Percentiles rank a stretch among this genome's conserved stretches.
Evolutionary conservation across 768 basidiomycete species (phyloP).

Genomic region (Pseudohyphozyma bogoriensis): DNA sequence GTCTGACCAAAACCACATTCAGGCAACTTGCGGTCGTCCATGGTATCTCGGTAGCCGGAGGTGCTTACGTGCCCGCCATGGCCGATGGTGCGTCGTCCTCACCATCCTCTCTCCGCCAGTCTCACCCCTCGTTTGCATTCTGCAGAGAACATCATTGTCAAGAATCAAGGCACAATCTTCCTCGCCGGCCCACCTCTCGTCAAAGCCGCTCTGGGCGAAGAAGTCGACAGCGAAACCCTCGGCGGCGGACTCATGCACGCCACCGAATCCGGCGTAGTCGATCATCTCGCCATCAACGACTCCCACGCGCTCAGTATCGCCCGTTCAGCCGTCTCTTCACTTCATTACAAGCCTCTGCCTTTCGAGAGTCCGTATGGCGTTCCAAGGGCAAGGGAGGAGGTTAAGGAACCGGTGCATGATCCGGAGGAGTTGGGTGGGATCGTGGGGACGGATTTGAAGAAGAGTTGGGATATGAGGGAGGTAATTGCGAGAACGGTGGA

Average conservation of each 20-base stretch:
- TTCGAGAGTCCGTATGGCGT: background rate
- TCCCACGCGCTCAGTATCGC: conserved; percentile 75
- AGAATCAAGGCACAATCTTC: conserved; percentile 86
- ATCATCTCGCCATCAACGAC: conserved; percentile 74
- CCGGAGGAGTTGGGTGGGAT: conserved; percentile 78
- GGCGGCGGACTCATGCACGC: conserved; percentile 89
- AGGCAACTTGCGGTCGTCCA: conserved; percentile 80
- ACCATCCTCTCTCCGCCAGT: background rate
- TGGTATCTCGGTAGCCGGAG: conserved; percentile 83
- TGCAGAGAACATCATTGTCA: conserved; percentile 61
- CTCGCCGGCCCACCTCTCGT: conserved; percentile 89
- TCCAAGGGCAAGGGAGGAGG: background rate
- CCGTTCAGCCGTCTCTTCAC: conserved; percentile 58
- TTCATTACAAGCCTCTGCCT: background rate
- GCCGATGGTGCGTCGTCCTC: conserved; percentile 54
- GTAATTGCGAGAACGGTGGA: conserved; percentile 86
- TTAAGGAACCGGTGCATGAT: conserved; percentile 69
- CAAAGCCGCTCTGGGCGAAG: conserved; percentile 87
- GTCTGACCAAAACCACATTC: background rate
- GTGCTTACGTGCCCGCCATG: conserved; percentile 69
- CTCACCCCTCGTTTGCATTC: background rate
- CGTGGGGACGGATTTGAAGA: conserved; percentile 77
- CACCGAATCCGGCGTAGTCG: conserved; percentile 65
- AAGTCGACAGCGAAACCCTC: conserved; percentile 81
- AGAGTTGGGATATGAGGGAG: conserved; percentile 87